phyloP scores from a whole-genome alignment of 2,329 filamentous ascomycete species.

The Waltergamsia citrina region DNA sequence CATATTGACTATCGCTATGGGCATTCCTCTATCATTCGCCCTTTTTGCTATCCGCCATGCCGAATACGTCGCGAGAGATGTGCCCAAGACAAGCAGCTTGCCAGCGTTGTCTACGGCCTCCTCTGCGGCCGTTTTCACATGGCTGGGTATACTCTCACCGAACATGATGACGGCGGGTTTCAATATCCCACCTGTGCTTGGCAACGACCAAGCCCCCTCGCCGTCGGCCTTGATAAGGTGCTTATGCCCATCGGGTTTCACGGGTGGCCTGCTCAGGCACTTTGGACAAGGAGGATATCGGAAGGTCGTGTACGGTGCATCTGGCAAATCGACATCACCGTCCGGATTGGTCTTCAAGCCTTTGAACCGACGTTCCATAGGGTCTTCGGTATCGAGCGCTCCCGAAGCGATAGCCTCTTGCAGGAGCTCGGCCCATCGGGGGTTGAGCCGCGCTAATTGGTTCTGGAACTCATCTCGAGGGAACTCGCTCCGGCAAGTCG shows the following conservation, averaged over 20 bases:
- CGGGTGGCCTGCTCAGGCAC: slow-evolving; percentile 59
- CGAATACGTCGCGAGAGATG: slow-evolving; percentile 88
- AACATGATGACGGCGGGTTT: slow-evolving; percentile 97
- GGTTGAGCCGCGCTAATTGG: slow-evolving; percentile 70
- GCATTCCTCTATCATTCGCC: slow-evolving; percentile 73
- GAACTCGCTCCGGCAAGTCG: slow-evolving; percentile 65
- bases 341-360: slow-evolving; percentile 86
- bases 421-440: slow-evolving; percentile 73
- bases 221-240: slow-evolving; percentile 59
- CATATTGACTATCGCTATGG: slow-evolving; percentile 80
- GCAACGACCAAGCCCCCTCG: slow-evolving; percentile 68
- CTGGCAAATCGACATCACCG: slow-evolving; percentile 84
- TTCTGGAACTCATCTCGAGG: slow-evolving; percentile 67
- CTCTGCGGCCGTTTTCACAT: slow-evolving; percentile 69
- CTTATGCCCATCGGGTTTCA: slow-evolving; percentile 40
- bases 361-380: slow-evolving; percentile 52
- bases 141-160: slow-evolving; percentile 69
- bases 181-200: slow-evolving; percentile 65
- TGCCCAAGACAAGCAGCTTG: slow-evolving; percentile 72
- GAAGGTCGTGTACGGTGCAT: slow-evolving; percentile 81
- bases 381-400: slow-evolving; percentile 70
- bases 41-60: slow-evolving; percentile 84
- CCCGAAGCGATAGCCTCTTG: slow-evolving; percentile 61
- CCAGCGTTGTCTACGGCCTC: slow-evolving; percentile 68
- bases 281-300: slow-evolving; percentile 82